These are phyloP conservation scores for Monosporascus ibericus DNA, from an alignment of 2,329 filamentous ascomycete genomes.

Conservation along the genomic window DNA sequence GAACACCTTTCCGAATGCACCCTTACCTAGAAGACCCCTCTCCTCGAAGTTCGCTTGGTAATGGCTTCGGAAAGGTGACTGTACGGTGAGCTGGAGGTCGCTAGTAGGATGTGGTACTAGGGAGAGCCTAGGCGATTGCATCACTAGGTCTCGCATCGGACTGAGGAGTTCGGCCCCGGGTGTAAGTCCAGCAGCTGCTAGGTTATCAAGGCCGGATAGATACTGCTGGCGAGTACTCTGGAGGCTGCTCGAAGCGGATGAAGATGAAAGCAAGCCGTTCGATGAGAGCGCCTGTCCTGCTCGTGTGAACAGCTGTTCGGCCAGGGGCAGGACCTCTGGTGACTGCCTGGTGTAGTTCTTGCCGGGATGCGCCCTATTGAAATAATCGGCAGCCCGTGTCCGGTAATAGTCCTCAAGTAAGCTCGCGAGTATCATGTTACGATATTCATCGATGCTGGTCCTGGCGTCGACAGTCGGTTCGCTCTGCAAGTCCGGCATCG, in stretches of 20 bases:
- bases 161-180: conserved; percentile 9
- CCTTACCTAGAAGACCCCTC: conserved; percentile 22
- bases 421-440: conserved; percentile 26
- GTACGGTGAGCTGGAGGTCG: conserved; percentile 17
- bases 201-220: conserved; percentile 20
- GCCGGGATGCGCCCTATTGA: conserved; percentile 18
- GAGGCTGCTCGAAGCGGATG: conserved; percentile 14
- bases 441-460: conserved; percentile 19
- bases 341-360: conserved; percentile 20
- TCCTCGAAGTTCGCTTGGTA: conserved; percentile 24
- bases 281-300: conserved; percentile 20
- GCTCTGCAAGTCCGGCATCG: conserved; percentile 5
- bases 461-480: conserved; percentile 4
- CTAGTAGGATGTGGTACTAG: conserved; percentile 16
- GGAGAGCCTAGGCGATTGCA: conserved; percentile 14
- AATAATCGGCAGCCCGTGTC: conserved; percentile 21
- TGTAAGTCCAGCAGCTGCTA: conserved; percentile 13
- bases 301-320: conserved; percentile 17
- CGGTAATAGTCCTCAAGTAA: conserved; percentile 26
- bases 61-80: conserved; percentile 15
- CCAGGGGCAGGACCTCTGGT: conserved; percentile 19
- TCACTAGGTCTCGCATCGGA: conserved; percentile 17
- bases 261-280: conserved; percentile 13
- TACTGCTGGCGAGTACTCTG: conserved; percentile 19
- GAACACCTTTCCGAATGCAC: conserved; percentile 28